Evolutionary conservation across 306 rosid genomes (phyloP), one percentile per base, ranked within the genome.

Genomic region (Dryas octopetala): DNA sequence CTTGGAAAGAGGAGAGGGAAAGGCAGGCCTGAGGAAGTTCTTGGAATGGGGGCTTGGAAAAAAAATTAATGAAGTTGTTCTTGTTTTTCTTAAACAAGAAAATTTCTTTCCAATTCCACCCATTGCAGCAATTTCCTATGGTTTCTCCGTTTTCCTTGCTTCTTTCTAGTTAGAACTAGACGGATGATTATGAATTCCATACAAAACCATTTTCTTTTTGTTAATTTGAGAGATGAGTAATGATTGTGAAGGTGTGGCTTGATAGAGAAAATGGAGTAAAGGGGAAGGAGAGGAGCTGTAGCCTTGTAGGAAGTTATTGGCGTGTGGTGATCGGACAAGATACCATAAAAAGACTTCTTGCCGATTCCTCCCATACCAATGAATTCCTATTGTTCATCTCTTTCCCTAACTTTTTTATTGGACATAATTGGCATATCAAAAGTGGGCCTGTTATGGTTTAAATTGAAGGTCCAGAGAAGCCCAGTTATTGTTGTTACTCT

Each of bases 321-420:
- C 2, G 8, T 9, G 45, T 43, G 47, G 38, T 23, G 48, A 45
- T 23, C 23, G 23, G 23, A 23, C 23, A 23, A 23, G 23, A 23
- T 23, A 23, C 23, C 23, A 23, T 23, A 23, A 23, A 23, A 23
- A 23, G 23, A 23, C 23, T 23, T 23, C 0, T 23, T 23, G 23
- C 81, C 76, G 46, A 67, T 17, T 40, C 83, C 71, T 78, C 81
- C 66, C 81, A 70, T 78, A 26, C 81, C 76, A 15, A 23, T 78
- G 58, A 62, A 62, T 78, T 52, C 60, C 66, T 40, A 48, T 49
- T 70, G 10, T 69, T 63, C 51, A 70, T 74, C 52, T 46, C 57
- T 16, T 46, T 52, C 66, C 61, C 53, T 59, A 28, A 7, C 41
- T 54, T 77, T 47, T 41, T 23, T 23, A 23, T 23, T 23, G 23